Base-by-base conservation (phyloP, 2,329 filamentous ascomycete species). In the Daldinia eschscholtzii region DNA sequence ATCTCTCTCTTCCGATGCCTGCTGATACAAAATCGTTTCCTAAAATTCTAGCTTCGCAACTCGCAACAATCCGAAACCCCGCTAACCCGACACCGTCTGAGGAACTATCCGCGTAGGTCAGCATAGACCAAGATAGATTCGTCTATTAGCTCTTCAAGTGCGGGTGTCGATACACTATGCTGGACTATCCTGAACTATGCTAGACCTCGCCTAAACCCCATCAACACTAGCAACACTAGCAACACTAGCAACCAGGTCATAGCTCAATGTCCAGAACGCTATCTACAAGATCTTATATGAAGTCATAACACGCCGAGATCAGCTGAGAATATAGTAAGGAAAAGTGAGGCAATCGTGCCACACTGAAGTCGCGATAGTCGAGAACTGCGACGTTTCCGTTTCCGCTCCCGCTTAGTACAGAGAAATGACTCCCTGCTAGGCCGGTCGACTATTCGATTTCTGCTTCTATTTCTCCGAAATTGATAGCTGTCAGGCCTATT, bases 1-100 rank as follows among this genome's bases (percentile, higher is more conserved):
- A 48, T 48, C 33, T 55, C 28, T 28, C 33, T n/a, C 6, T 41
- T 26, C 37, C n/a, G 10, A 20, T 18, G 39, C 28, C 55, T 57
- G 26, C 39, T 46, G 15, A 57, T 42, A 44, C 15, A 44, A 37
- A 39, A 18, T 42, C 23, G 37, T 7, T 33, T 30, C 39, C 26
- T 57, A 57, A 30, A 35, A 30, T 57, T 42, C 26, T 42, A 42
- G 37, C 10, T 20, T 30, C 37, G 3, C 12, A 20, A 39, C 46
- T 39, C 37, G 64, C 55, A 35, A 59, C 18, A 30, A 18, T 56
- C 39, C 62, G 58, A 53, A 60, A 58, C 66, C 58, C 61, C 56
- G 70, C 70, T 53, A 71, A 70, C 61, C 52, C 37, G 23, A 46
- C 66, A 57, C 69, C 67, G 61, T 67, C 59, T 61, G 44, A 30